A percentile compares a stretch with the other conserved stretches of the same genome.
Evolutionary conservation across 1,139 yeast genomes (phyloP).

Genomic region (Komagataea norvegica): DNA sequence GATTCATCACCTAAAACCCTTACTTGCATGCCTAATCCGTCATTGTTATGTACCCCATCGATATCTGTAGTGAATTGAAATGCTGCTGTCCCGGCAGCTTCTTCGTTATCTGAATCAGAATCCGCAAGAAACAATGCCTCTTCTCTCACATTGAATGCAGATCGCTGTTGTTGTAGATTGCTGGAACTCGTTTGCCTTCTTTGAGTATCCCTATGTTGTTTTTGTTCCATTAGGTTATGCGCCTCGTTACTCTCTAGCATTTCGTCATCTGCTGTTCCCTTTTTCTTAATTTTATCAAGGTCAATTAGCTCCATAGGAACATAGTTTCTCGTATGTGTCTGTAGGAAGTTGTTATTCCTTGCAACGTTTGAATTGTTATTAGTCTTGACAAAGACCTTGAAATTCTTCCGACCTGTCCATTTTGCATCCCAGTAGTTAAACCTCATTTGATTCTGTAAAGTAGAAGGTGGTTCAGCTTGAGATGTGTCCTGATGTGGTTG

Average conservation of each 20-base stretch:
- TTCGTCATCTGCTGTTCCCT: conserved; percentile 14
- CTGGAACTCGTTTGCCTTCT: not conserved
- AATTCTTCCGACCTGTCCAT: conserved; percentile 33
- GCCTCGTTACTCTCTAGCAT: conserved; percentile 12
- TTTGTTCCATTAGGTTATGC: conserved; percentile 3
- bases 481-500: too few species aligned
- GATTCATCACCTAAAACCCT: conserved; percentile 6
- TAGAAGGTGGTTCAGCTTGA: too few species aligned
- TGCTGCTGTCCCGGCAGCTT: conserved; percentile 5
- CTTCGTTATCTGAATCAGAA: conserved; percentile 17
- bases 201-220: conserved; percentile 1
- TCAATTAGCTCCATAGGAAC: conserved; percentile 16
- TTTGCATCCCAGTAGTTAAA: conserved; percentile 13
- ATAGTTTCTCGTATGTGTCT: conserved; percentile 24
- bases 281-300: conserved; percentile 4
- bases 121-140: conserved; percentile 17
- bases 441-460: conserved; percentile 1
- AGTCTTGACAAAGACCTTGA: conserved; percentile 32
- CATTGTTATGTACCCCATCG: conserved; percentile 18
- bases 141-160: not conserved
- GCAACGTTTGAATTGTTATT: conserved; percentile 11
- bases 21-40: conserved; percentile 23
- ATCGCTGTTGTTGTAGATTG: not conserved
- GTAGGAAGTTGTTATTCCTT: conserved; percentile 18
- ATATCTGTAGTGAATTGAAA: conserved; percentile 16